Conservation (phyloP, 257 asterid species). For the Anisodus acutangulus region DNA sequence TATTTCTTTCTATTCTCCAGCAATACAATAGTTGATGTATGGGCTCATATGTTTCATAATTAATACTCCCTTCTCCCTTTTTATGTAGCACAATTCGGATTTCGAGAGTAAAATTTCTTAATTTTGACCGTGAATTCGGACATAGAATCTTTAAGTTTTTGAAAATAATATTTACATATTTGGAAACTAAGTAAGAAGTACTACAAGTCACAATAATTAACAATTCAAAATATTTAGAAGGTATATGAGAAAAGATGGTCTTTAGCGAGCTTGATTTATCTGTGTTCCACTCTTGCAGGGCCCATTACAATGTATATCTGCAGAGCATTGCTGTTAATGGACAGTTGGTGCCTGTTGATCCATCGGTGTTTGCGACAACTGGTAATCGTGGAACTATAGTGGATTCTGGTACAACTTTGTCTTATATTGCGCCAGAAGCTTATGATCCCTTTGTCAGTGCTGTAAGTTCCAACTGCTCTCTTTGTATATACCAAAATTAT, state of each 20-base stretch:
- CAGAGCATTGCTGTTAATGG: conserved; percentile 83
- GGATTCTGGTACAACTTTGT: conserved; percentile 93
- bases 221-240: no score
- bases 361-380: conserved; percentile 73
- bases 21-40: not conserved
- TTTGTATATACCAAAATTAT: not conserved
- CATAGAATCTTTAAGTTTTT: no score
- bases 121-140: no score
- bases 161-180: no score
- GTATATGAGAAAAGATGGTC: not conserved
- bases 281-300: conserved; percentile 49
- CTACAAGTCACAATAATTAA: no score
- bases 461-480: conserved; percentile 48
- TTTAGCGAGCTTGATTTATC: conserved; percentile 2
- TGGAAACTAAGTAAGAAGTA: no score
- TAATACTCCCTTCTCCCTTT: not conserved
- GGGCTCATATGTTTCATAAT: not conserved
- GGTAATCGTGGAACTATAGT: conserved; percentile 73
- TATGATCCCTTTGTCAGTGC: conserved; percentile 79
- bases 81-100: no score
- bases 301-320: conserved; percentile 79
- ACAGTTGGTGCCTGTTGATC: conserved; percentile 69
- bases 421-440: conserved; percentile 82
- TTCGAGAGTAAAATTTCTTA: no score
- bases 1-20: not conserved